Evolutionary conservation across 2,329 filamentous ascomycete genomes (phyloP), one percentile per base, ranked within the genome.

Genomic region (Aureobasidium sp.): DNA sequence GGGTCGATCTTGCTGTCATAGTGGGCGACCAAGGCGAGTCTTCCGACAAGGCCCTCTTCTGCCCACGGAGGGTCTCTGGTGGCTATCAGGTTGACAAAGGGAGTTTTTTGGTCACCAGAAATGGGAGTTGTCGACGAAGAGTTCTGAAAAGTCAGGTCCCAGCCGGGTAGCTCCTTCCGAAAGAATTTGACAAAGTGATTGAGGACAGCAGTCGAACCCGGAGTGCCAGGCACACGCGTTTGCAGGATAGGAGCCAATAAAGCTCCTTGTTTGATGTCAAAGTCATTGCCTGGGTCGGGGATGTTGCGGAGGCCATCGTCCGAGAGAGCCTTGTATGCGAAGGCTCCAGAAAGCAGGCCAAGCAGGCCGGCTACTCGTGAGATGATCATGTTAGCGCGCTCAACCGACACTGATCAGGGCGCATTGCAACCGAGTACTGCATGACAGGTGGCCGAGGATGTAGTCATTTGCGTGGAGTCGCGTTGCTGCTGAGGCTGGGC

Each of bases 181-280:
- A 97, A 96, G 81, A 94, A 97, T 72, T 87, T 78, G 70, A 87
- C 83, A 70, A 99, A 91, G 76, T 97, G 93, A 47, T 84, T 81
- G 68, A 94, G 88, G 3, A 89, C 90, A 58, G 81, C 82, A 17
- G 77, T 73, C 15, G 88, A 90, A 32, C 91, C 91, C 1, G 86
- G 80, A 0, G 91, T 96, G 17, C 92, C 94, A 7, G 94, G 90
- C 0, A 99, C 92, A 64, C 94, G 89, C 1, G 94, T 87, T 56
- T 88, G 86, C 60, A 99, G 80, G 69, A 99, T 92, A 1, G 93
- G 94, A 3, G 93, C 83, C 36, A 99, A 84, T 20, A 99, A 81
- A 4, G 83, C 78, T 67, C 91, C 91, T 37, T 79, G 82, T 64
- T 87, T 76, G 68, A 94, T 90, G 75, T 96, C 84, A 73, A 97